Conservation (phyloP, 345 rosid genomes). For the Excoecaria agallocha region DNA sequence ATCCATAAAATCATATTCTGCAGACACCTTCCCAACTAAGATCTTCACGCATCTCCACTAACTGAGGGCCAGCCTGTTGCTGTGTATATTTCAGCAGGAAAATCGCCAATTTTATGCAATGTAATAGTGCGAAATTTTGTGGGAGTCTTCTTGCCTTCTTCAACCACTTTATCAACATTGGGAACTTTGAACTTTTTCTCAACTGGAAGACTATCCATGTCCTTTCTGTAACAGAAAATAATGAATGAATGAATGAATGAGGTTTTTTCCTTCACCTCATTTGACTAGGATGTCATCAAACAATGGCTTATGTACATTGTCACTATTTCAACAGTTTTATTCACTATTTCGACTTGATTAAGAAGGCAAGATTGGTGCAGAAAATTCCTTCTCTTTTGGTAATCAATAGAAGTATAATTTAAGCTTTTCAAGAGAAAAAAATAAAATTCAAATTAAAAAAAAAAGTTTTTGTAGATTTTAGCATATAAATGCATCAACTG, state of each 20-base stretch:
- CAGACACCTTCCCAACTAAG: slow-evolving; percentile 80
- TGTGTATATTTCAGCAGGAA: slow-evolving; percentile 65
- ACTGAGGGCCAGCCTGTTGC: slow-evolving; percentile 87
- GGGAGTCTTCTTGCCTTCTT: slow-evolving; percentile 79
- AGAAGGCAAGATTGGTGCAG: neutral
- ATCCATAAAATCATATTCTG: slow-evolving; percentile 51
- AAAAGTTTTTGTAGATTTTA: neutral
- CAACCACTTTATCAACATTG: slow-evolving; percentile 71
- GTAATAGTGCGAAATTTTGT: slow-evolving; percentile 63
- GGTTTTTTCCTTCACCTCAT: slow-evolving; percentile 5
- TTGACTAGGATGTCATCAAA: neutral
- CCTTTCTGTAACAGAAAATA: slow-evolving; percentile 44
- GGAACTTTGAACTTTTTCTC: slow-evolving; percentile 57
- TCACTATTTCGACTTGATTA: neutral
- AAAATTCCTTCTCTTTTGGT: neutral
- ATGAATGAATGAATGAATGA: slow-evolving; percentile 14
- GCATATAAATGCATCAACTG: slow-evolving; percentile 1
- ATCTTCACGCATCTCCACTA: slow-evolving; percentile 66
- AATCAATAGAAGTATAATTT: neutral
- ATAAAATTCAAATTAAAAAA: neutral
- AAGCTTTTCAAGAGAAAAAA: neutral
- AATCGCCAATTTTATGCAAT: slow-evolving; percentile 43
- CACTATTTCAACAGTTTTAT: neutral
- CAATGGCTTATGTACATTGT: neutral
- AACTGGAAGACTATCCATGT: slow-evolving; percentile 42